phyloP scores from a whole-genome alignment of 805 yeast genomes.

The Zygoascus tannicola region DNA sequence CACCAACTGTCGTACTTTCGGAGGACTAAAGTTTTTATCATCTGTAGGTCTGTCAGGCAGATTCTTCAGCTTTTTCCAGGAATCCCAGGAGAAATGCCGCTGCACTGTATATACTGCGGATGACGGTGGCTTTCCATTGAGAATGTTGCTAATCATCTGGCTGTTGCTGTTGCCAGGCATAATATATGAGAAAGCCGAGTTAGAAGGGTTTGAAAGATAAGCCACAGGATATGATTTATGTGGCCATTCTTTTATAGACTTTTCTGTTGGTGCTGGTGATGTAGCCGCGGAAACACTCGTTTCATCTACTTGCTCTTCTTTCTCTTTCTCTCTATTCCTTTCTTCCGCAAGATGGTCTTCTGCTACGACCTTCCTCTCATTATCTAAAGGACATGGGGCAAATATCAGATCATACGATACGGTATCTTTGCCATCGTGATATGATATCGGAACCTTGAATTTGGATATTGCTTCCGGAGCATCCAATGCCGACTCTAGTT shows the following conservation, averaged over 20 bases:
- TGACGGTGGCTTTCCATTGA: conserved; percentile 17
- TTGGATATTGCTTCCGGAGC: conserved; percentile 23
- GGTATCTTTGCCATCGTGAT: conserved; percentile 9
- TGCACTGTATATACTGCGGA: conserved; percentile 19
- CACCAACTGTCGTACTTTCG: conserved; percentile 50
- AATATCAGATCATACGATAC: conserved; percentile 19
- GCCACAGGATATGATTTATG: conserved; percentile 13
- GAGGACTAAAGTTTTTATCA: conserved; percentile 19
- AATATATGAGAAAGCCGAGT: conserved; percentile 10
- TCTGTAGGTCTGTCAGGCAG: conserved; percentile 25
- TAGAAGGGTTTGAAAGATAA: conserved; percentile 9
- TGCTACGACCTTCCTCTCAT: conserved; percentile 12
- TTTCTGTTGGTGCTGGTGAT: background rate
- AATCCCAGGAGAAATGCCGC: conserved; percentile 26
- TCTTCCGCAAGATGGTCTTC: conserved; percentile 5
- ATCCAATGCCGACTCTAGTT: conserved; percentile 19
- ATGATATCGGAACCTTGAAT: conserved; percentile 16
- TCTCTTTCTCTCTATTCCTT: background rate
- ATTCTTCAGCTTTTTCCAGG: conserved; percentile 21
- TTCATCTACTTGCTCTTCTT: background rate
- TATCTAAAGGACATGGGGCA: conserved; percentile 19
- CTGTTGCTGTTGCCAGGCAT: conserved; percentile 10
- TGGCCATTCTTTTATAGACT: background rate
- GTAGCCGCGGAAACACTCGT: background rate
- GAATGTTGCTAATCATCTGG: conserved; percentile 13